These are phyloP conservation scores for Colletotrichum acutatum DNA, from an alignment of 2,329 filamentous ascomycete species.

Conservation along the genomic window DNA sequence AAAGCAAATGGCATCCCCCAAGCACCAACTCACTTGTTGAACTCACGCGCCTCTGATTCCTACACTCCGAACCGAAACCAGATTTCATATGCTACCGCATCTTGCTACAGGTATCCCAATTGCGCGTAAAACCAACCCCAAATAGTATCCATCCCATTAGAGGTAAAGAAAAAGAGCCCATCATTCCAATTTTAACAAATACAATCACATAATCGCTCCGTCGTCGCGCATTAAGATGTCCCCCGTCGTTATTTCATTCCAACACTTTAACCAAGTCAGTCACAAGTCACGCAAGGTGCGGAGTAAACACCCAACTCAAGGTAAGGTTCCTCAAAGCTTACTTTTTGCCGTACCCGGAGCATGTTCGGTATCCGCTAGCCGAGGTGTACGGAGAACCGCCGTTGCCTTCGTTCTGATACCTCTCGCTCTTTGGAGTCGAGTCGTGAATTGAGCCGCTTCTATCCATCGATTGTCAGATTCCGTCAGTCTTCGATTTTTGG, in stretches of 20 bases:
- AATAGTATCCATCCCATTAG: background rate
- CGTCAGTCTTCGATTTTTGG: no score
- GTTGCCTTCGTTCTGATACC: slow-evolving; percentile 72
- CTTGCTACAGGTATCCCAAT: background rate
- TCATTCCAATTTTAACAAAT: background rate
- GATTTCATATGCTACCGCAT: background rate
- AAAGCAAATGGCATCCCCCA: background rate
- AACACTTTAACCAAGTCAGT: slow-evolving; percentile 3
- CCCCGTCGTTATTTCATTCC: slow-evolving; percentile 1
- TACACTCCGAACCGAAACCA: background rate
- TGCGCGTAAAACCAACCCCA: background rate
- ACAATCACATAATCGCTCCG: background rate
- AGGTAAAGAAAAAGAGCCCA: background rate
- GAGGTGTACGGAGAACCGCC: slow-evolving; percentile 72
- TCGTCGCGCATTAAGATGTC: background rate
- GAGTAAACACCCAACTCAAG: background rate
- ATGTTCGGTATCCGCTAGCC: slow-evolving; percentile 52
- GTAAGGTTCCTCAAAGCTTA: background rate
- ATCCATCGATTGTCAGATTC: background rate
- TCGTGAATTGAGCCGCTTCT: slow-evolving; percentile 78
- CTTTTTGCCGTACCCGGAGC: slow-evolving; percentile 33
- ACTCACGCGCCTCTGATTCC: background rate
- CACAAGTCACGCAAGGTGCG: background rate
- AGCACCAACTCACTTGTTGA: background rate
- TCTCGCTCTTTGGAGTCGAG: slow-evolving; percentile 71